These are phyloP conservation scores for Colletotrichum horii DNA, from an alignment of 2,329 filamentous ascomycete genomes.

Conservation along the genomic window DNA sequence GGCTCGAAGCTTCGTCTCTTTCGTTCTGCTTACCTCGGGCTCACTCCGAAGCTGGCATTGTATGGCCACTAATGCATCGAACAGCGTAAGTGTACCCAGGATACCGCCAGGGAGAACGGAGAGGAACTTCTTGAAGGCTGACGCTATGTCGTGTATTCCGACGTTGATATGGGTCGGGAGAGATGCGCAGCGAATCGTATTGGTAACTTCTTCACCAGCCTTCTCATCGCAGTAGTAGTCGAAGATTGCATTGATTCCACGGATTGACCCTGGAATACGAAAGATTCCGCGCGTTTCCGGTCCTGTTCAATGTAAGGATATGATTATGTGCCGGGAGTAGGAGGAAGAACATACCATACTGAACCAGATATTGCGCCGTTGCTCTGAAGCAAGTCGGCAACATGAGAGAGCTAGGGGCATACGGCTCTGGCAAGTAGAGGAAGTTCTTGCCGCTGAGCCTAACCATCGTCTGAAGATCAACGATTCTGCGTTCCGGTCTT, in stretches of 20 bases:
- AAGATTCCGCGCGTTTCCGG: conserved; percentile 64
- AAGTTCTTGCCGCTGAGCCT: conserved; percentile 67
- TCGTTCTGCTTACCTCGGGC: conserved; percentile 56
- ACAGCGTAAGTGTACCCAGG: conserved; percentile 64
- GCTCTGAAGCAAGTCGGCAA: conserved; percentile 72
- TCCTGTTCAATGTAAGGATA: conserved; percentile 27
- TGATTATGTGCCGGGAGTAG: no score
- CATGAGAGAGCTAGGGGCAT: conserved; percentile 60
- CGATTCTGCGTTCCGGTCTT: conserved; percentile 51
- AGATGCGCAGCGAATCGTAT: conserved; percentile 63
- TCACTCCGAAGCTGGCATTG: conserved; percentile 59
- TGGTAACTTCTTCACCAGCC: conserved; percentile 54
- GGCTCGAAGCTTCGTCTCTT: conserved; percentile 62
- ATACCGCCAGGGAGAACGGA: conserved; percentile 69
- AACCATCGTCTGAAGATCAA: conserved; percentile 63
- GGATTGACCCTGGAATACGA: conserved; percentile 64
- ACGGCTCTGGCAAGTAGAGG: conserved; percentile 64
- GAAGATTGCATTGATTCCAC: conserved; percentile 62
- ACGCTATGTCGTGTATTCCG: conserved; percentile 69
- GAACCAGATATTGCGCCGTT: conserved; percentile 67
- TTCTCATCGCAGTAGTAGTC: conserved; percentile 64
- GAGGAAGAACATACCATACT: conserved; percentile 53
- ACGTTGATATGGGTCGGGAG: conserved; percentile 65
- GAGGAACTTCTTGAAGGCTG: conserved; percentile 70
- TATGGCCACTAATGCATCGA: conserved; percentile 67